Evolutionary conservation across 345 rosid species (phyloP).

Genomic region (Pistacia atlantica): DNA sequence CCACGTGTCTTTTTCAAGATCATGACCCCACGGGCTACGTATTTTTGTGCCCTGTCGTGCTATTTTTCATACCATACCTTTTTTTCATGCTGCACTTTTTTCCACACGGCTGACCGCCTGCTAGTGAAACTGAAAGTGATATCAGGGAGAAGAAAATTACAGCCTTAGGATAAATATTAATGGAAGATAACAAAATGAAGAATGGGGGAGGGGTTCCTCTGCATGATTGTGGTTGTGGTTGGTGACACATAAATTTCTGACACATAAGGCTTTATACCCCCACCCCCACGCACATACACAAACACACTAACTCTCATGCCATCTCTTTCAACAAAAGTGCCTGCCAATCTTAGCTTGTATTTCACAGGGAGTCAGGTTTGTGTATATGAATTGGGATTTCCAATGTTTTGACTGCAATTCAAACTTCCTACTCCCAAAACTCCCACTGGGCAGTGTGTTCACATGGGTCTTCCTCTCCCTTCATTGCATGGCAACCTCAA

Average conservation of each 20-base stretch:
- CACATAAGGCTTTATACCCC: conserved; percentile 13
- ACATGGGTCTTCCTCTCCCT: too few relatives aligned
- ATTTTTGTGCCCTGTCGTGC: too few relatives aligned
- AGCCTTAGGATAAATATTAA: conserved; percentile 12
- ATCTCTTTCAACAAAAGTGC: conserved; percentile 35
- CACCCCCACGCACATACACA: conserved; percentile 3
- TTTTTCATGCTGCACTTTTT: too few relatives aligned
- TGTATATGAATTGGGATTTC: conserved; percentile 31
- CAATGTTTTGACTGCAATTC: conserved; percentile 44
- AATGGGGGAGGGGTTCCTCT: not conserved
- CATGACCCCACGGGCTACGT: too few relatives aligned
- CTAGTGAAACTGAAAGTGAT: not conserved
- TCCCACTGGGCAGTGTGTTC: conserved; percentile 32
- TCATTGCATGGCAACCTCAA: too few relatives aligned
- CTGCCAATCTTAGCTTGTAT: conserved; percentile 29
- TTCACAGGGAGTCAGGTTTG: conserved; percentile 21
- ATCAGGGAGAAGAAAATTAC: conserved; percentile 19
- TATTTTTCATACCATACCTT: too few relatives aligned
- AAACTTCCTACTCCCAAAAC: conserved; percentile 16
- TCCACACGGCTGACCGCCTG: too few relatives aligned
- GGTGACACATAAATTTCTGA: conserved; percentile 24
- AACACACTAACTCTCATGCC: conserved; percentile 33
- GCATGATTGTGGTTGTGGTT: conserved; percentile 29
- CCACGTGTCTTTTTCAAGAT: too few relatives aligned
- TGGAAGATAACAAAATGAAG: not conserved